phyloP scores from a whole-genome alignment of 371 early-diverging fungal species.

The Mucor indicus region DNA sequence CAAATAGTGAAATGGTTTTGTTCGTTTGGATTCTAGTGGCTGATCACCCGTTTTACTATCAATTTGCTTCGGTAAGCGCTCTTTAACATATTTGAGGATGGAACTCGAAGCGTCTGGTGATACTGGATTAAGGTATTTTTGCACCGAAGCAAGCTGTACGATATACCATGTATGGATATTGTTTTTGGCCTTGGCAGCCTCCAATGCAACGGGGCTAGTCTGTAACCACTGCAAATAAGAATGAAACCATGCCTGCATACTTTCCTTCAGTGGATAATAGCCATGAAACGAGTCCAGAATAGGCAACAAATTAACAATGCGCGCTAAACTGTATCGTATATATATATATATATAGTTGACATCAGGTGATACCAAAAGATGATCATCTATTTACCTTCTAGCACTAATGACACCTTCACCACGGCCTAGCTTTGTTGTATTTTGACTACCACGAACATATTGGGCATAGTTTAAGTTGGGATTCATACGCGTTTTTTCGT shows the following conservation, averaged over 20 bases:
- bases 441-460: conserved; percentile 31
- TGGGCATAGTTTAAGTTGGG: conserved; percentile 42
- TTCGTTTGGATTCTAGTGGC: conserved; percentile 30
- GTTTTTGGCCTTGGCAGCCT: conserved; percentile 23
- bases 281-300: conserved; percentile 12
- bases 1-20: conserved; percentile 39
- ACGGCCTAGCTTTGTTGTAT: conserved; percentile 27
- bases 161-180: conserved; percentile 39
- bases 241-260: conserved; percentile 25
- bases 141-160: conserved; percentile 28
- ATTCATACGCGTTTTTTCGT: conserved; percentile 38
- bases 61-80: conserved; percentile 22
- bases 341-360: no score
- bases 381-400: conserved; percentile 22
- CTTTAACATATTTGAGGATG: conserved; percentile 9
- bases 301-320: conserved; percentile 34
- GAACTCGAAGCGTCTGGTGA: conserved; percentile 2
- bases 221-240: conserved; percentile 28
- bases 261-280: conserved; percentile 10
- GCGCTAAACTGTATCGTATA: conserved; percentile 18
- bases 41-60: conserved; percentile 34
- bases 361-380: not conserved
- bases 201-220: conserved; percentile 21
- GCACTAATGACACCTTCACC: conserved; percentile 38
- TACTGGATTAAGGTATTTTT: conserved; percentile 16